Evolutionary conservation across 768 basidiomycete genomes (phyloP), one percentile per base, ranked within the genome.

Genomic region (Boletus rubescentipes): DNA sequence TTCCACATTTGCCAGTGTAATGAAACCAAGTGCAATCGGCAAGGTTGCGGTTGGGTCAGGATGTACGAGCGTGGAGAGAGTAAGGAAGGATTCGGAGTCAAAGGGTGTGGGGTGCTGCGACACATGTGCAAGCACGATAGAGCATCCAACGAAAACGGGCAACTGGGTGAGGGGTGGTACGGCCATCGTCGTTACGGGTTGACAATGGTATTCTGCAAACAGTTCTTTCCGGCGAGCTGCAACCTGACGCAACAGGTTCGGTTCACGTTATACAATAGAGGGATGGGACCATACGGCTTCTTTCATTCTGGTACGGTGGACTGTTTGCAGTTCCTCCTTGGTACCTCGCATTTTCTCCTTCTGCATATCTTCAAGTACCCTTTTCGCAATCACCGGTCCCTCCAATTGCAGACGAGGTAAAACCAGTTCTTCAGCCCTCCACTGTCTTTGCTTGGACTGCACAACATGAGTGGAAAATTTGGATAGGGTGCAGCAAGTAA

Each of bases 1-100:
- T 64, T 93, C 91, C 11, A 90, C 86, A 58, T 91, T 91, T 2
- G 86, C 86, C 75, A 92, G 76, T 10, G 87, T 89, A 37, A 90
- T 66, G 42, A 91, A 67, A 8, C 91, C 91, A 20, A 91, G 75
- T 3, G 80, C 71, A 46, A 92, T 83, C 3, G 91, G 91, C 1
- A 92, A 67, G 12, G 80, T 72, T 62, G 79, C 79, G 0, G 89
- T 89, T 29, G 86, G 79, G 66, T 93, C 91, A 10, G 86, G 75
- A 64, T 87, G 85, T 11, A 83, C 74, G 45, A 92, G 73, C 4
- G 86, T 84, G 6, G 87, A 80, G 35, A 93, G 77, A 0, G 87
- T 87, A 35, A 90, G 66, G 71, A 92, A 89, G 8, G 86, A 79
- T 67, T 93, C 91, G 2, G 85, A 81, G 70, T 89, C 87, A 56